A percentile compares a stretch with the other conserved stretches of the same genome.
Evolutionary conservation across 2,329 filamentous ascomycete genomes (phyloP).

Genomic region (Xylaria sp.): DNA sequence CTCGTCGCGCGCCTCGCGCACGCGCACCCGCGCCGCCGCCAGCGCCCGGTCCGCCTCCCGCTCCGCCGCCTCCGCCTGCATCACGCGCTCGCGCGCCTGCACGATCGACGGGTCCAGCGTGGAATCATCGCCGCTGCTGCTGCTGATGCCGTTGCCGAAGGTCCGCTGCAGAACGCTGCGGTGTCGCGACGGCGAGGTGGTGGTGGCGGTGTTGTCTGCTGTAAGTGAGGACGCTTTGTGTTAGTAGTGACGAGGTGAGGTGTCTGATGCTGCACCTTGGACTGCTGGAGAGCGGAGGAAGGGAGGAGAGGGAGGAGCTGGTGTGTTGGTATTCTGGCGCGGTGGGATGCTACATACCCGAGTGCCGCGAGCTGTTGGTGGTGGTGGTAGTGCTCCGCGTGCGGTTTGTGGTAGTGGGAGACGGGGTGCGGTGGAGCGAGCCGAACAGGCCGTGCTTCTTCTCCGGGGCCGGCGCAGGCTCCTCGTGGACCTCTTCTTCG

Average conservation of each 20-base stretch:
- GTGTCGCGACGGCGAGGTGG: conserved; percentile 31
- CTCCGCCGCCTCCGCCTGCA: conserved; percentile 65
- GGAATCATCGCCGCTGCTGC: conserved; percentile 50
- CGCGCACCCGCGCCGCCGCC: conserved; percentile 58
- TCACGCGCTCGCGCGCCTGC: conserved; percentile 62
- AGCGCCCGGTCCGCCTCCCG: conserved; percentile 66
- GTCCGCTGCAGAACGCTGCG: conserved; percentile 48
- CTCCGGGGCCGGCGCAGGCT: conserved; percentile 52
- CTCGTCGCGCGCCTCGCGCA: conserved; percentile 65
- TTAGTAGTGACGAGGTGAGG: too few relatives aligned
- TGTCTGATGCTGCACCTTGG: conserved; percentile 11
- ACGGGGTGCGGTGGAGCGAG: conserved; percentile 41
- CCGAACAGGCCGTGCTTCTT: conserved; percentile 45
- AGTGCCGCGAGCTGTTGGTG: conserved; percentile 28
- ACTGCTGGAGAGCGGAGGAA: too few relatives aligned
- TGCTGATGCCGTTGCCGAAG: conserved; percentile 49
- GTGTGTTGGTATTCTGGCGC: background rate
- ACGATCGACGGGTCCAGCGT: conserved; percentile 66
- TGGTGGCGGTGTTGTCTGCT: background rate
- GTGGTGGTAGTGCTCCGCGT: conserved; percentile 28
- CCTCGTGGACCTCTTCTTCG: conserved; percentile 42
- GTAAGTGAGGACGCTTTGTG: too few relatives aligned
- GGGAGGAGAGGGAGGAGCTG: too few relatives aligned
- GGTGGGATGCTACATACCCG: conserved; percentile 25
- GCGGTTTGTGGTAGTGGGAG: conserved; percentile 23